Evolutionary conservation across 2,329 filamentous ascomycete species (phyloP), one percentile per base, ranked within the genome.

Genomic region (Bipolaris zeicola): DNA sequence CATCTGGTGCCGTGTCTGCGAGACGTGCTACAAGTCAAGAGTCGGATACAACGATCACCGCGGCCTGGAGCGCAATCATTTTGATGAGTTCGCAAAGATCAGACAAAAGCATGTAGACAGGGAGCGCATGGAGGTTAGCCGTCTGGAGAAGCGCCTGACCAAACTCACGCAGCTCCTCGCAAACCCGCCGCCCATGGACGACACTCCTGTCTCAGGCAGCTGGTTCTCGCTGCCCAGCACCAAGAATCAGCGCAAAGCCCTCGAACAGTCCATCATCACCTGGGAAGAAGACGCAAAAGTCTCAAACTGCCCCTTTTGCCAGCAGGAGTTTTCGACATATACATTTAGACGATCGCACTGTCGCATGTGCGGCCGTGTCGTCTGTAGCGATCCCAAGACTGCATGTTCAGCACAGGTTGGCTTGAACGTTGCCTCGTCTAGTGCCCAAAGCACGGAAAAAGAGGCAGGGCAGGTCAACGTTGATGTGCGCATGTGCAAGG

Each of bases 1-100:
- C 6, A 85, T 91, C 65, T 99, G 95, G 95, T 96, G 91, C 67
- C 82, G 95, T 49, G 94, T 98, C 1, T 99, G 95, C 73, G 95
- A 99, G 79, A 98, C 95, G n/a, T 99, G 95, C 78, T 99, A 95
- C 79, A 98, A 97, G 79, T 96, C 92, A 49, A 86, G 95, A 68
- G 91, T 93, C 24, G 95, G 95, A 3, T 99, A 99, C 77, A 96
- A 96, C 72, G 93, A 99, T 69, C 89, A 94, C 66, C 85, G 84
- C 76, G 85, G 92, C 0, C 75, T 88, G 2, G 80, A 87, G 55
- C 81, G 87, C 57, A 88, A 96, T 67, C 89, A 92, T 66, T 92
- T 86, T 3, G 78, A 80, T n/a, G 79, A 80, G 3, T 97, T 99
- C 66, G 78, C 82, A 11, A 82, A 83, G 3, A 83, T 89, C n/a